Evolutionary conservation across 495 filamentous ascomycete genomes (phyloP).

Genomic region (Aspergillus cavernicola): DNA sequence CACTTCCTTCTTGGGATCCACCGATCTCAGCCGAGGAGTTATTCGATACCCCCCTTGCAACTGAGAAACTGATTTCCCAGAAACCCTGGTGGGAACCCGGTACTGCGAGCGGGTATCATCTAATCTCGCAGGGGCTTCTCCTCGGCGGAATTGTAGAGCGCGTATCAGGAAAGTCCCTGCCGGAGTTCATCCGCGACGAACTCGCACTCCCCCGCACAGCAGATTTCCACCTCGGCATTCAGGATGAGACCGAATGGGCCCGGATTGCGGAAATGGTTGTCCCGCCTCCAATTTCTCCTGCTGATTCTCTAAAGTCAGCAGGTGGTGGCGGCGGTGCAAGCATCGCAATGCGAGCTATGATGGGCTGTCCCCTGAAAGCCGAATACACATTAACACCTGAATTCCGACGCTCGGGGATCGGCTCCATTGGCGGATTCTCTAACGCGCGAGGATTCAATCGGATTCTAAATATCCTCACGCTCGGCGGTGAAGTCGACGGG

Average conservation of each 20-base stretch:
- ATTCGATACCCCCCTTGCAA: slow-evolving; percentile 24
- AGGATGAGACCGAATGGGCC: slow-evolving; percentile 25
- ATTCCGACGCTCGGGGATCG: slow-evolving; percentile 26
- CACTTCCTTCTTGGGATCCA: slow-evolving; percentile 33
- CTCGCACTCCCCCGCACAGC: slow-evolving; percentile 34
- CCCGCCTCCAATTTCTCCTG: slow-evolving; percentile 1
- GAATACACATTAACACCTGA: slow-evolving; percentile 7
- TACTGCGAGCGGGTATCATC: slow-evolving; percentile 36
- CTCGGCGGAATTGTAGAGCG: slow-evolving; percentile 38
- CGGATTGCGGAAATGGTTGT: slow-evolving; percentile 29
- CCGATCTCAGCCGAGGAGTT: slow-evolving; percentile 27
- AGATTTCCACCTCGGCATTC: slow-evolving; percentile 36
- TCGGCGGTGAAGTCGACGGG: slow-evolving; percentile 28
- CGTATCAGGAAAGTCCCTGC: slow-evolving; percentile 33
- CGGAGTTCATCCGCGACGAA: slow-evolving; percentile 40
- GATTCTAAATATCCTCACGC: slow-evolving; percentile 30
- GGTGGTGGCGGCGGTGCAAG: neutral
- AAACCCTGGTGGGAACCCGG: slow-evolving; percentile 45
- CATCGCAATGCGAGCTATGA: slow-evolving; percentile 15
- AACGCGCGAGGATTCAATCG: slow-evolving; percentile 34
- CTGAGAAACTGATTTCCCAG: slow-evolving; percentile 32
- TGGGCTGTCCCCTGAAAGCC: slow-evolving; percentile 8
- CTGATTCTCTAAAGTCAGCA: neutral
- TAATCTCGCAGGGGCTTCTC: slow-evolving; percentile 35
- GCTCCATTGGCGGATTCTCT: slow-evolving; percentile 27